Base-by-base conservation (phyloP, 1,284 basidiomycete species). In the Irpex lacteus region DNA sequence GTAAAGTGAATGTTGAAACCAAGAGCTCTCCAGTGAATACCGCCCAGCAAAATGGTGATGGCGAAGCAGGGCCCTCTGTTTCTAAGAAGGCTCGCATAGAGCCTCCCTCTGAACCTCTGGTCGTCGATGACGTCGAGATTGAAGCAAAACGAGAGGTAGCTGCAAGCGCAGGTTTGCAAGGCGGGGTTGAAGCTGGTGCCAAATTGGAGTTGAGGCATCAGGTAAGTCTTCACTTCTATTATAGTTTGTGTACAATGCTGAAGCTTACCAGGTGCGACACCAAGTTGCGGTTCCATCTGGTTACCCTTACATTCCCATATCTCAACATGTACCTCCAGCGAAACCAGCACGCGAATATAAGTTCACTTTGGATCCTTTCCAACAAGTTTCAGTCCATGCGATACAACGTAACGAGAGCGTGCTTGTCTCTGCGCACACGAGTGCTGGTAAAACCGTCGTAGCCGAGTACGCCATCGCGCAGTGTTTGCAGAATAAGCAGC, bases 381-480 rank as follows among this genome's bases (percentile, higher is more conserved):
- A 99, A 76, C 86, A 91, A 74, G 95, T 98, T 59, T 95, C 97
- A 1, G 90, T 98, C 15, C 86, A 92, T 68, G 96, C 95, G 61
- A 99, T 99, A 65, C 95, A 99, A 77, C 85, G 98, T 38, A 96
- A 96, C 75, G 98, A 99, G 80, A 96, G 92, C 71, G 98, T 99
- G 2, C 84, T 99, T 58, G 98, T 99, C 1, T 98, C 96, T n/a
- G 97, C 97, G 0, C 97, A 99, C 79, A 99, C 97, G 1, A 96
- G 94, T 77, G 97, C 97, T 15, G 97, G 97, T 70, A 98, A 99
- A 80, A 98, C 97, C 2, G 96, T 98, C 62, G 97, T 99, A 62
- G 98, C 98, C 61, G 98, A 99, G 80, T 99, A 98, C 77, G 98
- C 98, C 53, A 99, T 99, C 73, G 98, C 98, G 0, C 95, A 97